A percentile compares a stretch with the other conserved stretches of the same genome.
Conservation (phyloP, 2,329 filamentous ascomycete genomes). For the Botrytis medusae region DNA sequence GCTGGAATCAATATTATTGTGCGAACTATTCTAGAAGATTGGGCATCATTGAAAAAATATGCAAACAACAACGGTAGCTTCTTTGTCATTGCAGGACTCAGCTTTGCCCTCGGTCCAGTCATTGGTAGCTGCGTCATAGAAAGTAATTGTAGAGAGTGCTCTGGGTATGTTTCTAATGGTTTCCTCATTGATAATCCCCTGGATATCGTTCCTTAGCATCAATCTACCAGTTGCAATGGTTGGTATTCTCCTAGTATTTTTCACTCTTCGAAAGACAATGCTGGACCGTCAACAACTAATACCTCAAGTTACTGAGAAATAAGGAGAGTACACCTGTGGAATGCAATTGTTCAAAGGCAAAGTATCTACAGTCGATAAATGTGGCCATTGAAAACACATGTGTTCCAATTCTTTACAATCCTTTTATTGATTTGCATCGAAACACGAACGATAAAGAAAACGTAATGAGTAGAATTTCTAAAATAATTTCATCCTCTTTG, state of each 20-base stretch:
- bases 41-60: constrained; percentile 60
- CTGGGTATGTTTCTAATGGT: constrained; percentile 48
- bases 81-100: constrained; percentile 57
- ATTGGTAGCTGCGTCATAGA: constrained; percentile 56
- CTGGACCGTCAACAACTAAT: constrained; percentile 49
- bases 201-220: not conserved
- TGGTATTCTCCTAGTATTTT: constrained; percentile 52
- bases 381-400: constrained; percentile 45
- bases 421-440: fast-evolving
- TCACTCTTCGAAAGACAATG: constrained; percentile 58
- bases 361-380: constrained; percentile 54
- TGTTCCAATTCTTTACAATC: not conserved
- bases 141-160: constrained; percentile 64
- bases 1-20: constrained; percentile 61
- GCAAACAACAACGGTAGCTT: constrained; percentile 63
- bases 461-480: not conserved
- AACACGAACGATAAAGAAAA: fast-evolving
- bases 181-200: too few relatives aligned
- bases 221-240: constrained; percentile 55
- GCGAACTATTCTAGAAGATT: constrained; percentile 62
- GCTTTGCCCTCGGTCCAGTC: constrained; percentile 58
- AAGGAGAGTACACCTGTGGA: constrained; percentile 43
- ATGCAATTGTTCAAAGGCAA: constrained; percentile 40
- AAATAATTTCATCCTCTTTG: fast-evolving
- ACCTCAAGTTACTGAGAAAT: constrained; percentile 44